Conservation (phyloP, 345 rosid species). For the Syzygium jambos region DNA sequence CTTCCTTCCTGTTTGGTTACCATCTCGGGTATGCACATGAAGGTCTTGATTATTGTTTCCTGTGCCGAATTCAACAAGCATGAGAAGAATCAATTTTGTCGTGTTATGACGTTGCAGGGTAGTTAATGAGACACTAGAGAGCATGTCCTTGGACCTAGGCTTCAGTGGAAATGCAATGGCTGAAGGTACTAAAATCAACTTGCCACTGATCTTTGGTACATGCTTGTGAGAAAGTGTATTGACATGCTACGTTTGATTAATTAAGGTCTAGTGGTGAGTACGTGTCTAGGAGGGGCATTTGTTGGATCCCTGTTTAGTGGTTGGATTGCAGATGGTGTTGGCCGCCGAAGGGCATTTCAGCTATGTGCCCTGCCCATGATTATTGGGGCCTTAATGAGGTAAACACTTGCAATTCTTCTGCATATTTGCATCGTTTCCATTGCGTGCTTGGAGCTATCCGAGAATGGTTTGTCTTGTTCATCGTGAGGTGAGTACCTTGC, state of each 20-base stretch:
- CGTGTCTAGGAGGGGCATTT: conserved; percentile 90
- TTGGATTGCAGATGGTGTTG: conserved; percentile 84
- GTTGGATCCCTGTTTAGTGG: conserved; percentile 84
- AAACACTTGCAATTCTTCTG: background rate
- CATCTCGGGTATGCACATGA: conserved; percentile 62
- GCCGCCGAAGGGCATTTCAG: conserved; percentile 91
- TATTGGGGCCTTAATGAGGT: conserved; percentile 85
- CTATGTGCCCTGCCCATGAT: conserved; percentile 85
- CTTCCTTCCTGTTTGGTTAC: conserved; percentile 82
- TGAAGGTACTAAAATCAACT: conserved; percentile 45
- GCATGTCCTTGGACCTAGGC: conserved; percentile 76
- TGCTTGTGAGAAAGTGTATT: background rate
- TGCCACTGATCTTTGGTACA: background rate
- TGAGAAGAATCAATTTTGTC: background rate
- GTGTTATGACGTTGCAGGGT: conserved; percentile 44
- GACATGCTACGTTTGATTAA: background rate
- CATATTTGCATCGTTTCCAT: background rate
- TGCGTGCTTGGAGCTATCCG: background rate
- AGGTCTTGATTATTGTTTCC: background rate
- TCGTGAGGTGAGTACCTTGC: background rate
- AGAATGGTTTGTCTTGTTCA: background rate
- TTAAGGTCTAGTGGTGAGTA: conserved; percentile 90
- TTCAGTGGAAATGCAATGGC: conserved; percentile 78
- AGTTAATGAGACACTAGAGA: conserved; percentile 88
- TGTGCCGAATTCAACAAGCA: background rate